Evolutionary conservation across 805 yeast species (phyloP), one percentile per base, ranked within the genome.

Genomic region (Metschnikowia noctiluminum): DNA sequence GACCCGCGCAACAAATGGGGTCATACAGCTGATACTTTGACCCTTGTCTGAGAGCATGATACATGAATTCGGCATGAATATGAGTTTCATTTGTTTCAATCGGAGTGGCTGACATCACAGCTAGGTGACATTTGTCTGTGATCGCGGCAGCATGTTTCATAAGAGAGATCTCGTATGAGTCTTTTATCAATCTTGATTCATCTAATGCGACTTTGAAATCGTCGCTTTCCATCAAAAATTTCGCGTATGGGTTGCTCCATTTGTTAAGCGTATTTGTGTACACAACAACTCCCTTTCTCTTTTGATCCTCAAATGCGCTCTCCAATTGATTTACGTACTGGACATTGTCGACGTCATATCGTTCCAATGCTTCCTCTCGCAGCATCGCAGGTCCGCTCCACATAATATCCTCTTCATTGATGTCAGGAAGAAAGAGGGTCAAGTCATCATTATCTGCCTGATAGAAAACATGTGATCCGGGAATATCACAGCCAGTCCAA

Each of bases 1-100:
- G 84, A 0, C 98, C 99, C 2, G 96, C 79, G 61, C 99, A 91
- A 65, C 98, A 92, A 48, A 92, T 90, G 15, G 98, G 97, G 62
- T 92, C 97, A 62, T 92, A 92, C 13, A 96, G 84, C 66, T 84
- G 89, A 59, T 80, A 70, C 67, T 90, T 91, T 9, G 96, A 85
- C 9, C 98, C 98, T 68, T 92, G 97, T 59, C 98, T 83, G 51
- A 89, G 78, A 2, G 96, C 87, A 66, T 92, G 98, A 65, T 92
- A 92, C 43, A 87, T 78, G 65, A 94, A 92, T 64, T 94, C 98
- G 1, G 98, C 99, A 62, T 94, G 97, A 40, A 92, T 81, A 64
- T 92, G 98, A 7, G 90, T 82, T 69, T 92, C 99, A 53, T 86
- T 87, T 9, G 76, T 72, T 67, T 90, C 96, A 50, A 90, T 88